Base-by-base conservation (phyloP, 306 rosid species). In the Quercus bicolor region DNA sequence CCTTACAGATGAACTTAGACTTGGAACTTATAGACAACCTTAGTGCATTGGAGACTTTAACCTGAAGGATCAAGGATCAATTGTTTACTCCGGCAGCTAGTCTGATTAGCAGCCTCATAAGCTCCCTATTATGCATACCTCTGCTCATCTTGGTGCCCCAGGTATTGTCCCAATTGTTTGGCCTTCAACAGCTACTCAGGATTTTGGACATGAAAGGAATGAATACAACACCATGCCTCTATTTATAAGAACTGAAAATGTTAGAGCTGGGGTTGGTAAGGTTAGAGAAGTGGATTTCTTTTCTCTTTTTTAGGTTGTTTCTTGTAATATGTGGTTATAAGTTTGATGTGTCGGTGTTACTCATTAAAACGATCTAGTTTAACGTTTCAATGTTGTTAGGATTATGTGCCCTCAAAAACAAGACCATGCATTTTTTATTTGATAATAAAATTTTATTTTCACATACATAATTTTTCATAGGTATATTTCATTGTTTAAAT, bases 11-110 rank as follows among this genome's bases (percentile, higher is more conserved):
- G 60, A 60, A 70, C 20, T 24, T 19, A 62, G 55, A 21, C 55
- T 75, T 73, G 77, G 84, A 85, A 62, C 65, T 78, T 13, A 78
- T 52, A 68, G 79, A 76, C 45, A 81, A 78, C 5, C 16, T 12
- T 48, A 13, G 4, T 48, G 16, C 53, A 40, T 70, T 65, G 75
- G 51, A 71, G 79, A 70, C 57, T 75, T 43, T n/a, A 60, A 54
- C 60, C 31, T 59, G 37, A 78, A 73, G 77, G 61, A 77, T 51
- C 75, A 82, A 71, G 82, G 18, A 60, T 66, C 76, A 68, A 75
- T 77, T 75, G 70, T 72, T 72, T 77, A 79, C 75, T 68, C 86
- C 75, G 66, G 61, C 11, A 61, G 5, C 53, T 60, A 64, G 31
- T 59, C 72, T 31, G 4, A 53, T 77, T 78, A 81, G 64, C 56